Conservation (phyloP, 192 early-diverging fungal species). For the Funneliformis geosporum region DNA sequence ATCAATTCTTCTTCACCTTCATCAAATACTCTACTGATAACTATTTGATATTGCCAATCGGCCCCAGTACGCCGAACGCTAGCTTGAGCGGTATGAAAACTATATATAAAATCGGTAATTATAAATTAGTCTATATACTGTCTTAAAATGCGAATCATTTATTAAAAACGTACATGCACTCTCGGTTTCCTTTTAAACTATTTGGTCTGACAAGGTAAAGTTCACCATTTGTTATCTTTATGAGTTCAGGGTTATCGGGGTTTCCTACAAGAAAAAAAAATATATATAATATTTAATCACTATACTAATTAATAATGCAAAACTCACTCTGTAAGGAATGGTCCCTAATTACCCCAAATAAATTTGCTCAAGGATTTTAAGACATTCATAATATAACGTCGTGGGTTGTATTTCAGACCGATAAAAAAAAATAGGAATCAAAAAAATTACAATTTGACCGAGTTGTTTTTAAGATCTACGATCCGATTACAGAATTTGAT, state of each 20-base stretch:
- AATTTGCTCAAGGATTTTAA: conserved; percentile 67
- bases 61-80: conserved; percentile 66
- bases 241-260: conserved; percentile 48
- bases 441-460: too few relatives aligned
- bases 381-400: conserved; percentile 56
- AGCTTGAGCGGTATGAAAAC: conserved; percentile 68
- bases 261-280: conserved; percentile 7
- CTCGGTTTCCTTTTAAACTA: conserved; percentile 43
- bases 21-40: conserved; percentile 71
- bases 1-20: conserved; percentile 72
- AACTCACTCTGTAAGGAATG: not conserved
- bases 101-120: not conserved
- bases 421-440: too few relatives aligned
- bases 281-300: not conserved
- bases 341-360: conserved; percentile 58
- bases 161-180: conserved; percentile 49
- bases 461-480: too few relatives aligned
- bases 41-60: conserved; percentile 72
- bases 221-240: conserved; percentile 64
- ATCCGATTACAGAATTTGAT: too few relatives aligned
- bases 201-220: conserved; percentile 60
- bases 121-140: not conserved
- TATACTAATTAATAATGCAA: not conserved
- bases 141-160: not conserved
- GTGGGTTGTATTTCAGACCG: too few relatives aligned